phyloP scores from a whole-genome alignment of 1,284 basidiomycete species.

The Fomes fomentarius region DNA sequence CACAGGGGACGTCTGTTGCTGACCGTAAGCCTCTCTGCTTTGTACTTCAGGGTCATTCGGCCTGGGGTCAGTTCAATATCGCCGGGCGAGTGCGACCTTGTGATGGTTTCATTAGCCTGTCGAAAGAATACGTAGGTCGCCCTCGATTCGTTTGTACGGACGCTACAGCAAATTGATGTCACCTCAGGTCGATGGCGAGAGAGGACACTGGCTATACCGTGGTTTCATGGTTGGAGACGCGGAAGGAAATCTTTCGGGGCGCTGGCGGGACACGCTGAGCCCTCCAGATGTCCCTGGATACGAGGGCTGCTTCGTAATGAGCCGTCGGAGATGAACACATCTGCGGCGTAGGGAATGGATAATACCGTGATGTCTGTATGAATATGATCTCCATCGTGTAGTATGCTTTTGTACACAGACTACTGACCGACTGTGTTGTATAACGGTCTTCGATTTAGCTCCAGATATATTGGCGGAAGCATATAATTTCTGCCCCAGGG shows the following conservation, averaged over 20 bases:
- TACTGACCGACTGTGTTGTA: too few relatives aligned
- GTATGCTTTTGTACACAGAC: too few relatives aligned
- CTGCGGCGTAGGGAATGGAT: neutral
- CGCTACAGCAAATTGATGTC: neutral
- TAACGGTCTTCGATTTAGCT: too few relatives aligned
- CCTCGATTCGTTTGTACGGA: neutral
- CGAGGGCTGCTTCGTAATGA: conserved; percentile 79
- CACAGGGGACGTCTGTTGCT: neutral
- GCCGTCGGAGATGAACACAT: conserved; percentile 44
- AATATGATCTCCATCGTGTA: neutral
- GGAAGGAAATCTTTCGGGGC: conserved; percentile 65
- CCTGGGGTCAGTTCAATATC: conserved; percentile 79
- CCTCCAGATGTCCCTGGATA: conserved; percentile 60
- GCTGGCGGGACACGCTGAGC: conserved; percentile 77
- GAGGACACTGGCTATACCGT: conserved; percentile 78
- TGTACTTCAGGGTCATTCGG: conserved; percentile 66
- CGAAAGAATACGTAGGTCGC: conserved; percentile 72
- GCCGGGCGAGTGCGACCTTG: conserved; percentile 68
- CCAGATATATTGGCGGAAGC: too few relatives aligned
- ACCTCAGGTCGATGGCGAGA: conserved; percentile 61
- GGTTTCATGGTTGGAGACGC: conserved; percentile 71
- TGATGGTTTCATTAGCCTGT: conserved; percentile 72
- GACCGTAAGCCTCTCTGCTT: neutral
- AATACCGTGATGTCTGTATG: neutral
- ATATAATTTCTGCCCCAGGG: too few relatives aligned